Evolutionary conservation across 2,329 filamentous ascomycete species (phyloP).

Genomic region (Sarocladiaceae sp.): DNA sequence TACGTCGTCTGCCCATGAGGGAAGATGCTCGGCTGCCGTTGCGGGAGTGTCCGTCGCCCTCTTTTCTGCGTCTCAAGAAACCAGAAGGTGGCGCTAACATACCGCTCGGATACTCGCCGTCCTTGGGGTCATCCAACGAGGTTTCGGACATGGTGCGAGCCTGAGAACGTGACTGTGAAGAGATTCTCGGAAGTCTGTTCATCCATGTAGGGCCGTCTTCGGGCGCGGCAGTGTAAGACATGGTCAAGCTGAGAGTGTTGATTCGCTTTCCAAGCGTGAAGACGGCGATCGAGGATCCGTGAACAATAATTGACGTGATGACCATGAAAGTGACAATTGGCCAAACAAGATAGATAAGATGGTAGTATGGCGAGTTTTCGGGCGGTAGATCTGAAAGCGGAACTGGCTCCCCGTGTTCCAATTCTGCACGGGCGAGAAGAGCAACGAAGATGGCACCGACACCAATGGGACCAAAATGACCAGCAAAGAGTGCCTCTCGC

Average conservation of each 20-base stretch:
- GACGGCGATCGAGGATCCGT: constrained; percentile 96
- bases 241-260: constrained; percentile 89
- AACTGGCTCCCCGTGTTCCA: constrained; percentile 70
- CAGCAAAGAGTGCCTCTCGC: constrained; percentile 93
- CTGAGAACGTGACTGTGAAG: constrained; percentile 67
- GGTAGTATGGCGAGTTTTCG: constrained; percentile 49
- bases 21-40: constrained; percentile 54
- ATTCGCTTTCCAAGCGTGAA: constrained; percentile 97
- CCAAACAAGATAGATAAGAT: constrained; percentile 83
- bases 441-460: constrained; percentile 95
- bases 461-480: constrained; percentile 95
- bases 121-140: constrained; percentile 55
- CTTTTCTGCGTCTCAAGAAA: constrained; percentile 76
- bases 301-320: constrained; percentile 87
- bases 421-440: constrained; percentile 85
- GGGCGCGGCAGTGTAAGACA: constrained; percentile 88
- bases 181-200: constrained; percentile 74
- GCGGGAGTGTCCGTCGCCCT: constrained; percentile 57
- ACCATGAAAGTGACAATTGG: constrained; percentile 93
- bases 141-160: constrained; percentile 78
- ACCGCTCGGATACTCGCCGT: constrained; percentile 58
- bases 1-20: constrained; percentile 53
- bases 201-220: constrained; percentile 92
- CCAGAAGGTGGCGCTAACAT: constrained; percentile 66
- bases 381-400: constrained; percentile 60